Base-by-base conservation (phyloP, 306 rosid genomes). In the Mucuna pruriens region DNA sequence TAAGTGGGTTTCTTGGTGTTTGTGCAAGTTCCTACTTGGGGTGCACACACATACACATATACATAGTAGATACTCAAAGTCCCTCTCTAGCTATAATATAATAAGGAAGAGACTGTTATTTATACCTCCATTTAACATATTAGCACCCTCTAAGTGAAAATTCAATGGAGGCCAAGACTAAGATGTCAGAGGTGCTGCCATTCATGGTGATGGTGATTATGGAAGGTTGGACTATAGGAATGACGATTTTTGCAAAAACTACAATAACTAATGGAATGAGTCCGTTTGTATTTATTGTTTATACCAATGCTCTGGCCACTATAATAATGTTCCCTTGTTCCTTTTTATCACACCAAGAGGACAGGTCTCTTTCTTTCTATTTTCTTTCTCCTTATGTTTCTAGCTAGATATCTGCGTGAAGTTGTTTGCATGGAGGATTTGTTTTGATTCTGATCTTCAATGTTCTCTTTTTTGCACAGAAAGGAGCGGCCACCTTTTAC, bases 181-280 rank as follows among this genome's bases (percentile, higher is more conserved):
- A 45, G 34, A 17, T 70, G 87, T 63, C 6, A 38, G 93, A 84
- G 54, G 44, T 84, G 58, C 16, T 92, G 9, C 87, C 91, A 23
- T 91, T 92, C 46, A 68, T 78, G 57, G 77, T 79, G 48, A 87
- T 91, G 97, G 97, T 89, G 82, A 72, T 73, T 36, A 86, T 91
- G 90, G 97, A 92, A 78, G 97, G 92, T 1, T 87, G 91, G 78
- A 90, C 92, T 3, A 85, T 92, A 34, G 92, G 67, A 19, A 73
- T 92, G 5, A 92, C 97, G 1, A 91, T 94, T 17, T 74, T 89
- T 77, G 90, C 97, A 7, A 94, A 91, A 83, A 91, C 89, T 15
- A 78, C 81, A 54, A 78, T 94, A 22, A 90, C 92, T 7, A 86
- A 84, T 67, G 97, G 96, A 69, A 83, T 91, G 91, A 91, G 84